These are phyloP conservation scores for Mrakia frigida DNA, from an alignment of 768 basidiomycete genomes.

Conservation along the genomic window DNA sequence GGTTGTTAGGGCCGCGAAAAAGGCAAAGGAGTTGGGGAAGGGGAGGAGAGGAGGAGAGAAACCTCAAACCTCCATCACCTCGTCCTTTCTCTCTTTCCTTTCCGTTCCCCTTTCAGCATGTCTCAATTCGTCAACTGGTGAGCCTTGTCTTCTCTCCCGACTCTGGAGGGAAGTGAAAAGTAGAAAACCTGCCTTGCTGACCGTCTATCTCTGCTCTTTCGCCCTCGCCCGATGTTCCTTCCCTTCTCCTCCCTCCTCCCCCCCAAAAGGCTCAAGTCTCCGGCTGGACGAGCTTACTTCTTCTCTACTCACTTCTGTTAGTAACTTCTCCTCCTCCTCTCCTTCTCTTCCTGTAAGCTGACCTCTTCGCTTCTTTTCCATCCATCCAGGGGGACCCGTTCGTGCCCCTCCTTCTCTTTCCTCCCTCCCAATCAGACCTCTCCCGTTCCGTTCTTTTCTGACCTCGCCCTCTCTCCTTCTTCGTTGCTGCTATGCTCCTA, in stretches of 20 bases:
- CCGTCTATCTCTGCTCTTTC: not conserved
- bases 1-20: not conserved
- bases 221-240: not conserved
- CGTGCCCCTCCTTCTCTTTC: not conserved
- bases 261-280: conserved; percentile 27
- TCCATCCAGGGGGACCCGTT: conserved; percentile 2
- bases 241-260: not conserved
- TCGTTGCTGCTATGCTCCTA: too few species aligned
- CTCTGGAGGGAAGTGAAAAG: not conserved
- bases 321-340: not conserved
- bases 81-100: not conserved
- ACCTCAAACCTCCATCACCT: not conserved
- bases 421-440: not conserved
- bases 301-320: conserved; percentile 33
- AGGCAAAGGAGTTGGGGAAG: not conserved
- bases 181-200: not conserved
- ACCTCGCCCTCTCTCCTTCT: not conserved
- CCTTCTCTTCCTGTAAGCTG: not conserved
- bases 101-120: conserved; percentile 6
- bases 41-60: not conserved
- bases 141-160: not conserved
- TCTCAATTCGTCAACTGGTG: conserved; percentile 32
- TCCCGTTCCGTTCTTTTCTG: not conserved
- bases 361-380: not conserved
- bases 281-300: conserved; percentile 30